Evolutionary conservation across 768 basidiomycete genomes (phyloP).

Genomic region (Lactarius indigo): DNA sequence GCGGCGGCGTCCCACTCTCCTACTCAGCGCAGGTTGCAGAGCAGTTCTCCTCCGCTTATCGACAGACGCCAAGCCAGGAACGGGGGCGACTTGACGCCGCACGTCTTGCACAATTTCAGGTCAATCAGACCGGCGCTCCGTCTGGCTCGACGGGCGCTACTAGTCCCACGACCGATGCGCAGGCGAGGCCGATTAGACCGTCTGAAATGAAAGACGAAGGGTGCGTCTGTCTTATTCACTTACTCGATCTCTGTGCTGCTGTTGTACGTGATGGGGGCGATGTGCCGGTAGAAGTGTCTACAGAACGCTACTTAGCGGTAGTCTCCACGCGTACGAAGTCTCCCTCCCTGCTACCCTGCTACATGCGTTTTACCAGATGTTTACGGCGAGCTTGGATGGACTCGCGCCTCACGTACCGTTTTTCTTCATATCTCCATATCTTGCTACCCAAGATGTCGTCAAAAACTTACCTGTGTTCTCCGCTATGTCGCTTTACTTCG

Average conservation of each 20-base stretch:
- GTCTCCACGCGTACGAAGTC: constrained; percentile 20
- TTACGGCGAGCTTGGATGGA: constrained; percentile 21
- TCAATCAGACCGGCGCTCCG: constrained; percentile 10
- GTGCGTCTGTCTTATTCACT: constrained; percentile 53
- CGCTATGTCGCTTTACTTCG: constrained; percentile 25
- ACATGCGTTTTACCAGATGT: constrained; percentile 25
- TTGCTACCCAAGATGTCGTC: constrained; percentile 25
- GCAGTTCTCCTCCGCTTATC: constrained; percentile 59
- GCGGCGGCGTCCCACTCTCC: constrained; percentile 37
- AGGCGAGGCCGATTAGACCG: constrained; percentile 60
- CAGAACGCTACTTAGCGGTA: constrained; percentile 21
- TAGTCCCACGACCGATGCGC: too few species aligned
- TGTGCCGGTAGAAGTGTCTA: too few species aligned
- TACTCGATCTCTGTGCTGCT: neutral
- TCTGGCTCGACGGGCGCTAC: neutral
- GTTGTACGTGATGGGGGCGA: neutral
- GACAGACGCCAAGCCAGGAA: constrained; percentile 64
- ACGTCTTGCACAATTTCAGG: constrained; percentile 12
- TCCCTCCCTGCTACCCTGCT: constrained; percentile 13
- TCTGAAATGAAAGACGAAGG: constrained; percentile 98
- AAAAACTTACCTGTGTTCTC: constrained; percentile 24
- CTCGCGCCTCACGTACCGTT: constrained; percentile 10
- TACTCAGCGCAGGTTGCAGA: constrained; percentile 65
- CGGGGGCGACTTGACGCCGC: constrained; percentile 39
- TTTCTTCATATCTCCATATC: constrained; percentile 15